Conservation (phyloP, 2,329 filamentous ascomycete species). For the Tetracladium maxilliforme region DNA sequence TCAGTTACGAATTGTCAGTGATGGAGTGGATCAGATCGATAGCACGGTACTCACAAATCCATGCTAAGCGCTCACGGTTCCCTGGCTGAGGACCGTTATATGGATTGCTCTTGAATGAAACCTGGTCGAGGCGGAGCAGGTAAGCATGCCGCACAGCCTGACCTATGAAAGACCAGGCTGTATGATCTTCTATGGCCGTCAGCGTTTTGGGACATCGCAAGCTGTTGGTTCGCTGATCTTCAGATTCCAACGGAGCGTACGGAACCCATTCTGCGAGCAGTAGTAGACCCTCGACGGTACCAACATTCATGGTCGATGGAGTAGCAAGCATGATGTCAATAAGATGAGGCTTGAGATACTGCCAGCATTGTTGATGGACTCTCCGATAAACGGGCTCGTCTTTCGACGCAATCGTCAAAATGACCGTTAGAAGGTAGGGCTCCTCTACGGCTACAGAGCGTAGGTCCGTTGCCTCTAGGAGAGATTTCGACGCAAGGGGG, state of each 20-base stretch:
- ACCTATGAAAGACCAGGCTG: slow-evolving; percentile 11
- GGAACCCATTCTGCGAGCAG: slow-evolving; percentile 10
- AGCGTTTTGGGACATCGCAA: background rate
- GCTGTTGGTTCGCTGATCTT: slow-evolving; percentile 1
- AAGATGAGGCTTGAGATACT: slow-evolving; percentile 1
- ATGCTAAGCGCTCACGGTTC: slow-evolving; percentile 1
- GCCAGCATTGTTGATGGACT: slow-evolving; percentile 2
- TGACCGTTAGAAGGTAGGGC: slow-evolving; percentile 2
- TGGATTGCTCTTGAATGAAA: too few relatives aligned
- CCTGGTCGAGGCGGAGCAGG: slow-evolving; percentile 8
- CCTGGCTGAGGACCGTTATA: too few relatives aligned
- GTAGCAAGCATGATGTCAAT: slow-evolving; percentile 5
- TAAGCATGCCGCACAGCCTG: slow-evolving; percentile 10
- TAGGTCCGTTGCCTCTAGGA: slow-evolving; percentile 1
- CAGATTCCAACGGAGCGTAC: slow-evolving; percentile 4
- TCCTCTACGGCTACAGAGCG: slow-evolving; percentile 1
- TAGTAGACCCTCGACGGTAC: slow-evolving; percentile 8
- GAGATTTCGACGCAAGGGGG: slow-evolving; percentile 1
- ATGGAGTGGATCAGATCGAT: too few relatives aligned
- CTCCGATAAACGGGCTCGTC: slow-evolving; percentile 1
- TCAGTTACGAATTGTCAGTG: too few relatives aligned
- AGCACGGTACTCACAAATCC: too few relatives aligned
- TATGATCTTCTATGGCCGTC: slow-evolving; percentile 6
- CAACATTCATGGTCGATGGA: slow-evolving; percentile 5
- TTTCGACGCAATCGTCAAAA: slow-evolving; percentile 3